phyloP scores from a whole-genome alignment of 768 basidiomycete species.

The Nevesoporus exiguus region DNA sequence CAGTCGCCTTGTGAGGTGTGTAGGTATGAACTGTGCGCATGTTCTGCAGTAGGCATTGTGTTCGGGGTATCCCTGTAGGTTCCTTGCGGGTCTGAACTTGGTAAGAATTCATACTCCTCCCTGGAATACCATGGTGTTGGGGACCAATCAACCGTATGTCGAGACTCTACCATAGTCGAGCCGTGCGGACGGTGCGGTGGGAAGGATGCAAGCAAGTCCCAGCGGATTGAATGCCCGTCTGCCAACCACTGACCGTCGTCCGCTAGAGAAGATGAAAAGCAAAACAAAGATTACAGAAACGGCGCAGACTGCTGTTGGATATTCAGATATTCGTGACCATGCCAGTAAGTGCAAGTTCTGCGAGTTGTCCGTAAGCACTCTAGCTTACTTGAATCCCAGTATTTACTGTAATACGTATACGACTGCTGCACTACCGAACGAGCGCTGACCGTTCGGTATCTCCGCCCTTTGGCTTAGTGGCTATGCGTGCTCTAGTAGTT shows the following conservation, averaged over 20 bases:
- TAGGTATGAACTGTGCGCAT: conserved; percentile 20
- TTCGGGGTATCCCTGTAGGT: conserved; percentile 21
- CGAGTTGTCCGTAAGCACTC: too few relatives aligned
- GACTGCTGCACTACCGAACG: too few relatives aligned
- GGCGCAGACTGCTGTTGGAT: neutral
- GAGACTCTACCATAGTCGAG: conserved; percentile 18
- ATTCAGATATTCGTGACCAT: too few relatives aligned
- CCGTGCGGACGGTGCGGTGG: conserved; percentile 5
- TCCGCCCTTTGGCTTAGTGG: too few relatives aligned
- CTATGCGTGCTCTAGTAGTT: too few relatives aligned
- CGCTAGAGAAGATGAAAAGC: neutral
- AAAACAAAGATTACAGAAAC: conserved; percentile 2
- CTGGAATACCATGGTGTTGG: conserved; percentile 14
- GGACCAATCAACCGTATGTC: conserved; percentile 6
- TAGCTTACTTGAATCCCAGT: too few relatives aligned
- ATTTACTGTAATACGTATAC: too few relatives aligned
- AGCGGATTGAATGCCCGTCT: too few relatives aligned
- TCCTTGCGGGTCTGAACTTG: conserved; percentile 44
- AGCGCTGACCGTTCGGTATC: too few relatives aligned
- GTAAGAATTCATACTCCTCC: conserved; percentile 45
- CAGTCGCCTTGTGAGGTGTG: conserved; percentile 20
- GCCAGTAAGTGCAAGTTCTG: too few relatives aligned
- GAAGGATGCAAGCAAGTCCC: conserved; percentile 1
- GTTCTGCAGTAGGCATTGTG: conserved; percentile 7
- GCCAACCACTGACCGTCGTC: neutral